Base-by-base conservation (phyloP, 2,329 filamentous ascomycete species). In the Fusarium liriodendri region DNA sequence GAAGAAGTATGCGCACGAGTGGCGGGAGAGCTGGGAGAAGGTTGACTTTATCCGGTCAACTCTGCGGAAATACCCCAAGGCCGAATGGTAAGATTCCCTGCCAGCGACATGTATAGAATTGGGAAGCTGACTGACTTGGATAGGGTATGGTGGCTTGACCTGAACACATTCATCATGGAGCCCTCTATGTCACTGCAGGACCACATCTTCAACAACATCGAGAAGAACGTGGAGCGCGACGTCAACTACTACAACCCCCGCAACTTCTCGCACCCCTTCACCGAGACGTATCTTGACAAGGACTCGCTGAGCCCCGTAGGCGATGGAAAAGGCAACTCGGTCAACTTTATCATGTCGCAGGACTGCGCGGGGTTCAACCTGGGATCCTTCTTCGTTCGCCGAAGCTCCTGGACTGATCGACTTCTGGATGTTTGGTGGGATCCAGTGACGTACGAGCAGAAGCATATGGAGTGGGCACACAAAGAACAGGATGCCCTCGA, bases 21-120 rank as follows among this genome's bases (percentile, higher is more conserved):
- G 97, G 97, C 91, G 97, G 79, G 97, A 99, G 84, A 97, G 96
- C 82, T 99, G 97, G 97, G 97, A 99, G 84, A 99, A 98, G 87
- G 95, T 98, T 70, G 97, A 99, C 82, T 95, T 95, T 47, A 91
- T 99, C 78, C 91, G 96, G 70, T 94, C 94, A 70, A 92, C 93
- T 52, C 92, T 99, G 89, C 90, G 92, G 81, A 98, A 98, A 82
- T 98, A 98, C 80, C 97, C 97, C 32, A 89, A 97, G 73, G 97
- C 96, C 37, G 96, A 99, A 86, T 99, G 97, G 97, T 98, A 87
- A 83, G 91, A 84, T 57, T 33, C 27, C 18, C 2, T 35, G 14
- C 20, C 29, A 60, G 29, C 14, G 57, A n/a, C 10, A 33, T 32
- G 38, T 18, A 27, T 18, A 33, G 9, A 22, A 25, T 18, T 29